Percentiles rank a stretch among this genome's conserved stretches.
Conservation (phyloP, 805 yeast genomes). For the Kodamaea leandrae region DNA sequence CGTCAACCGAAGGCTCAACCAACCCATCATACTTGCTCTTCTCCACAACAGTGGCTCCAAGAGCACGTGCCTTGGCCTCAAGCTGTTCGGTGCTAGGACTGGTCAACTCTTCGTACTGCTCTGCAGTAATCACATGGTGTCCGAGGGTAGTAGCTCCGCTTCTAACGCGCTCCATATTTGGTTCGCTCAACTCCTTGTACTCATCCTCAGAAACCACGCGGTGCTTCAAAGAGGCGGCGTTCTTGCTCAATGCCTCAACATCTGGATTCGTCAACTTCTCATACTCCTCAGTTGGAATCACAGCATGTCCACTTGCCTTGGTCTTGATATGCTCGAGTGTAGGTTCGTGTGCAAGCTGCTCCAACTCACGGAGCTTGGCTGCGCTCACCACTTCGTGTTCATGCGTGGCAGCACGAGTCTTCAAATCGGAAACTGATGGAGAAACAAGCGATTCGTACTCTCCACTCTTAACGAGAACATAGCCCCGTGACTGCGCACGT, state of each 20-base stretch:
- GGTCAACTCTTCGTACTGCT: slow-evolving; percentile 13
- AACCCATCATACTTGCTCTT: slow-evolving; percentile 15
- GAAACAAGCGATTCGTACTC: slow-evolving; percentile 14
- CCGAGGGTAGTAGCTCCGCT: slow-evolving; percentile 12
- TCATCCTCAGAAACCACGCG: slow-evolving; percentile 9
- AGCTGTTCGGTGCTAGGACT: slow-evolving; percentile 28
- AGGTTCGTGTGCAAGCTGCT: slow-evolving; percentile 17
- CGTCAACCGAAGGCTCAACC: slow-evolving; percentile 16
- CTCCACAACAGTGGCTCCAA: slow-evolving; percentile 18
- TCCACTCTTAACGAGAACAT: slow-evolving; percentile 15
- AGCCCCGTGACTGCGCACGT: slow-evolving; percentile 16
- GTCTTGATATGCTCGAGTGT: slow-evolving; percentile 18
- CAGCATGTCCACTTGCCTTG: slow-evolving; percentile 17
- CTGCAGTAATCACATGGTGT: slow-evolving; percentile 9
- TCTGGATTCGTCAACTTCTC: slow-evolving; percentile 13
- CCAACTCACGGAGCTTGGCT: slow-evolving; percentile 1
- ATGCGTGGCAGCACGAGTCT: background rate
- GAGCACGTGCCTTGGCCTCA: slow-evolving; percentile 17
- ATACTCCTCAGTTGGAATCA: slow-evolving; percentile 17
- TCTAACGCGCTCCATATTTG: slow-evolving; percentile 23
- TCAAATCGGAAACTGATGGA: slow-evolving; percentile 6
- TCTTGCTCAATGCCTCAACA: slow-evolving; percentile 7
- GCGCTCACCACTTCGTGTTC: slow-evolving; percentile 7
- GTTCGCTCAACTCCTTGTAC: slow-evolving; percentile 16
- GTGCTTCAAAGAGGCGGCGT: slow-evolving; percentile 7